Base-by-base conservation (phyloP, 2,329 filamentous ascomycete species). In the Phaeosphaeriaceae sp. region DNA sequence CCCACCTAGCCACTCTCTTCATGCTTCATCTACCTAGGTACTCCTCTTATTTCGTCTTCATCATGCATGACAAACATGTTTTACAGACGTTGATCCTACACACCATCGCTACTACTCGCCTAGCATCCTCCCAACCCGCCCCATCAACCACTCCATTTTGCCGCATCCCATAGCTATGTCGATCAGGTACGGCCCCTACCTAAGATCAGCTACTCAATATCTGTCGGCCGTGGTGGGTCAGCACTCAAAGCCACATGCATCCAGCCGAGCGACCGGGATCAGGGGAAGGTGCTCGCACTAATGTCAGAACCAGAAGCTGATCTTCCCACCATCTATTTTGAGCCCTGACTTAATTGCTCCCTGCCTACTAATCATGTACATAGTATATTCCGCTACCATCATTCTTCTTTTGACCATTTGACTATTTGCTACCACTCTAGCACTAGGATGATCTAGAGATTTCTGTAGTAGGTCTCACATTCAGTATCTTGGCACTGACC, bases 241-340 rank as follows among this genome's bases (percentile, higher is more conserved):
- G 23, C 15, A 17, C 26, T 54, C 50, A 47, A 51, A 62, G 50
- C 46, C 51, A 55, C 43, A 46, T 66, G 55, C 61, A 59, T 58
- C 50, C 63, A 65, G 60, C 64, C 66, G 62, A 63, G 50, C 45
- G 50, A 53, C 61, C 48, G 58, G 66, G 62, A 66, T 34, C 32
- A 11, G 17, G 23, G n/a, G n/a, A n/a, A n/a, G n/a, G n/a, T n/a
- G 23, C 9, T 7, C 17, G 38, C 45, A 40, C 50, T 45, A 58
- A 48, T 49, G 15, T 55, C 54, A 51, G 46, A 62, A 53, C 28
- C 47, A 52, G 54, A 45, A 58, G 47, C 38, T 54, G 52, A 56
- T 62, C 54, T 55, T 15, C 58, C 18, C 37, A 41, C 45, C 12
- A 55, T 58, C 51, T 54, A 56, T 59, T 63, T 62, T 39, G 38